Evolutionary conservation across 768 basidiomycete species (phyloP).

Genomic region (Daedalea quercina): DNA sequence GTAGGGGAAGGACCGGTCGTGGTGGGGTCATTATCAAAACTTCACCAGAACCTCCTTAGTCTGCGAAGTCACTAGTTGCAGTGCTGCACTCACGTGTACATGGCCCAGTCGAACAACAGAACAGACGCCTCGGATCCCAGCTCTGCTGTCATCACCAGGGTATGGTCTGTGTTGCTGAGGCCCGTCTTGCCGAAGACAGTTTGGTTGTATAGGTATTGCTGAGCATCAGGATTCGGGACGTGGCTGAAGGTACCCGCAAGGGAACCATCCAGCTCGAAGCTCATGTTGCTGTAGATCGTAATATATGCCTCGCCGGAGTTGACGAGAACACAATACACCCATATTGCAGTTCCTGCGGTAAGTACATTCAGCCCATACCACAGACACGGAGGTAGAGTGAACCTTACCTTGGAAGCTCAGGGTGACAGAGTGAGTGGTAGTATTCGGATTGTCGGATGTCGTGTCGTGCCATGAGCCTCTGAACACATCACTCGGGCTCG

Average conservation of each 20-base stretch:
- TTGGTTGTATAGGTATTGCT: neutral
- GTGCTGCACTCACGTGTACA: neutral
- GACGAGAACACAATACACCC: neutral
- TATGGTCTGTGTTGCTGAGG: neutral
- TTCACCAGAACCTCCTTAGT: too few relatives aligned
- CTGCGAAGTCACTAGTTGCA: too few relatives aligned
- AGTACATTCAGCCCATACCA: neutral
- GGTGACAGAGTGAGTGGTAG: neutral
- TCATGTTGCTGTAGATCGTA: neutral
- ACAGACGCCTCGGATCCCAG: neutral
- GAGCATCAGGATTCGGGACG: neutral
- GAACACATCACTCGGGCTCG: neutral
- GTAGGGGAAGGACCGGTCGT: too few relatives aligned
- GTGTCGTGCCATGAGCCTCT: conserved; percentile 11
- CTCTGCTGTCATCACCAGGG: neutral
- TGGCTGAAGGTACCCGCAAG: neutral
- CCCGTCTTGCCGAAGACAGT: neutral
- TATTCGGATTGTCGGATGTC: neutral
- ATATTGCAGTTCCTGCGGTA: neutral
- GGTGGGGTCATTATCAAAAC: too few relatives aligned
- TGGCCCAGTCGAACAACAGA: neutral
- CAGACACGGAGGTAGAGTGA: neutral
- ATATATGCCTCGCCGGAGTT: neutral
- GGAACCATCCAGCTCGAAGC: neutral
- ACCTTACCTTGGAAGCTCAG: neutral